Base-by-base conservation (phyloP, 179 eudicot species). In the Amaranthus tricolor region DNA sequence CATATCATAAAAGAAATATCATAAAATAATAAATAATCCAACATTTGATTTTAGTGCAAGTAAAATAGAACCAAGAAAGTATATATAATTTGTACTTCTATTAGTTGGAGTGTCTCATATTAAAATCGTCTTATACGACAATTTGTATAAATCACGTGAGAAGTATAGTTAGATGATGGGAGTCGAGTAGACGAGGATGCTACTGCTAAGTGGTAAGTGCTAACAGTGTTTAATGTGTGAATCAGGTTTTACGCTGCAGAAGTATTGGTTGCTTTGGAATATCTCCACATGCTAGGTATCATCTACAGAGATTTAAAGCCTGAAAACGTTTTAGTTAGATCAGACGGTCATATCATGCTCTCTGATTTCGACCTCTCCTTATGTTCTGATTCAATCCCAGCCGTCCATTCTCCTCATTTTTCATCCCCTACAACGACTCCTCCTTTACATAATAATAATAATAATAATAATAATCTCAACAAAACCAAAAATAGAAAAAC, bases 281-380 rank as follows among this genome's bases (percentile, higher is more conserved):
- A 92, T 84, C 92, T 92, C 7, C 97, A 92, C 87, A 90, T 92
- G 97, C 62, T 92, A 52, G 97, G 97, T 68, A 88, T 92, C 74
- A 86, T 92, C 57, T 92, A 92, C 90, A 76, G 97, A 73, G 97
- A 92, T 79, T 79, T 92, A 24, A 92, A 92, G 74, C 97, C 97
- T 9, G 97, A 92, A 73, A 92, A 92, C 78, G 93, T 92, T 54
- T 62, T 92, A 63, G 93, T 92, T 55, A 79, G 96, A 89, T 89
- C 96, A 1, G 93, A 92, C 88, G 97, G 97, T 81, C 97, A 92
- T 83, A 92, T 92, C 77, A 92, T 92, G 97, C 93, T 92, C 77
- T 87, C 97, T 8, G 97, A 93, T 69, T 91, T 91, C 56, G 96
- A 85, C 74, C 93, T 92, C 48, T 90, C 96, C 0, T 73, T 93